Evolutionary conservation across 1,284 basidiomycete species (phyloP), one percentile per base, ranked within the genome.

Genomic region (Phenoliferia sp.): DNA sequence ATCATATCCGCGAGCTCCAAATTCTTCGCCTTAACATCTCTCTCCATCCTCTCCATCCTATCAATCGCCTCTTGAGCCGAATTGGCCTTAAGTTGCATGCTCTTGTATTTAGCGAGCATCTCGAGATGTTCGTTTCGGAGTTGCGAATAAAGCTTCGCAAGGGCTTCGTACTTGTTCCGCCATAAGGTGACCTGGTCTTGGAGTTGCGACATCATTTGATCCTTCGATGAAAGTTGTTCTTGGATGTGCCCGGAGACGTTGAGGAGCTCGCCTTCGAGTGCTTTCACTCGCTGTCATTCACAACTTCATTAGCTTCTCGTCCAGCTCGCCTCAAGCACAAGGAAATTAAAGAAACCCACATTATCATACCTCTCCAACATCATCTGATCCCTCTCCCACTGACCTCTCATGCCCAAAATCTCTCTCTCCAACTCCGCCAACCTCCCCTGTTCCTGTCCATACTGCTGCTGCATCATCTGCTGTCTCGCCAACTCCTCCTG

Each of bases 31-130:
- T 99, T 99, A 76, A 98, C 84, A 79, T 99, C 96, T 44, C 94
- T 84, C 79, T 99, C 96, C 94, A 99, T 99, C 68, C 94, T 85
- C 80, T 99, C 96, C 94, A 99, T 98, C 76, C 89, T 89, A 80
- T 99, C 95, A 62, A 99, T 90, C n/a, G 95, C 92, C 80, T 99
- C 96, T 79, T 98, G 95, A 0, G 96, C 94, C 63, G 94, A 97
- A 79, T 94, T 96, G 28, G 96, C 96, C 80, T 97, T 98, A 76
- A 99, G 86, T 79, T 99, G 94, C 85, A 96, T 86, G 77, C 92
- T 90, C 83, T 99, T 99, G 84, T 92, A 95, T 81, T 96, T 98
- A 76, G 88, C 86, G 60, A 99, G 86, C 87, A 99, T 90, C 76
- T 99, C 96, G 63, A 99, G 84, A 80, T 99, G 96, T 79, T 99